These are phyloP conservation scores for Rhizopus microsporus DNA, from an alignment of 371 early-diverging fungal genomes.

Conservation along the genomic window DNA sequence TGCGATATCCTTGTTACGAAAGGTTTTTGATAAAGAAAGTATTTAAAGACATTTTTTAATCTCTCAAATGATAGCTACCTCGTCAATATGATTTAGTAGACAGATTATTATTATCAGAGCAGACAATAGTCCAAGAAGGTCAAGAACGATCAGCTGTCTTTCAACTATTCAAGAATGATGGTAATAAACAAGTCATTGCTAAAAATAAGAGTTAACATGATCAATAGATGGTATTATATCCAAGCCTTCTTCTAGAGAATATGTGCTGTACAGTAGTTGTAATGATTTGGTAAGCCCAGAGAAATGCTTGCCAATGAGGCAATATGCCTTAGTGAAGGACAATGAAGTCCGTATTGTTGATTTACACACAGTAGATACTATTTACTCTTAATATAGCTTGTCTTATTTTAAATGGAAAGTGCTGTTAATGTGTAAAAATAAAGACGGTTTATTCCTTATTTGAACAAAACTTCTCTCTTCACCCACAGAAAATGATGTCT, in stretches of 20 bases:
- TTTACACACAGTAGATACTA: conserved; percentile 37
- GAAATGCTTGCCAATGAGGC: conserved; percentile 29
- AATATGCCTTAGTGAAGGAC: conserved; percentile 41
- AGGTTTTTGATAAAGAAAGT: conserved; percentile 36
- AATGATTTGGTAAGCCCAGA: conserved; percentile 18
- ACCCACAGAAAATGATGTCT: no score
- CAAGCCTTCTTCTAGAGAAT: conserved; percentile 53
- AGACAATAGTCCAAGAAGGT: conserved; percentile 56
- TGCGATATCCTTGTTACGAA: conserved; percentile 64
- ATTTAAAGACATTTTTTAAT: neutral
- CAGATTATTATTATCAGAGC: conserved; percentile 46
- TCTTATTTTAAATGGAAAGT: no score
- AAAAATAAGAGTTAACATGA: neutral
- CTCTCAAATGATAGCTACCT: conserved; percentile 56
- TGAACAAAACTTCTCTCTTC: no score
- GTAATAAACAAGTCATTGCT: conserved; percentile 20
- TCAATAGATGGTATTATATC: conserved; percentile 39
- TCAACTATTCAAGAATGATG: conserved; percentile 57
- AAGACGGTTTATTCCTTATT: no score
- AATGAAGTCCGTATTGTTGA: conserved; percentile 43
- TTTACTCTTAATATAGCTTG: conserved; percentile 26
- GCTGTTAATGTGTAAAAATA: no score
- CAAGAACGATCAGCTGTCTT: conserved; percentile 64
- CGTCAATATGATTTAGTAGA: conserved; percentile 69
- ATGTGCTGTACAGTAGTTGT: conserved; percentile 43